These are phyloP conservation scores for Parmelia sp. DNA, from an alignment of 495 filamentous ascomycete species.

Conservation along the genomic window DNA sequence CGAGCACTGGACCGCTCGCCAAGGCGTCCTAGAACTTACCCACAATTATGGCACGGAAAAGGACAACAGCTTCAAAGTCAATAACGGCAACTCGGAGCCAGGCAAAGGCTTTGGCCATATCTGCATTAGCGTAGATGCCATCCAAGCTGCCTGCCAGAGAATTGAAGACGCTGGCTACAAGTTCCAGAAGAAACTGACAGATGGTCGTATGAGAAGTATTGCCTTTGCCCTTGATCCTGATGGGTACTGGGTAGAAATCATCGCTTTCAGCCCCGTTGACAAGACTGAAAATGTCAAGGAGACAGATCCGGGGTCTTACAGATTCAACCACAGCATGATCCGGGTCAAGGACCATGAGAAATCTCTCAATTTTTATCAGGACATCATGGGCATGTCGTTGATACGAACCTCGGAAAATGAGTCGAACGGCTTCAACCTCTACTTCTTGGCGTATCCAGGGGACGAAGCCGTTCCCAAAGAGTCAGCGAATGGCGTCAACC, in stretches of 20 bases:
- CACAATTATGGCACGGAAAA: slow-evolving; percentile 96
- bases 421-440: slow-evolving; percentile 74
- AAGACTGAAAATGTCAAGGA: slow-evolving; percentile 48
- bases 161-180: slow-evolving; percentile 83
- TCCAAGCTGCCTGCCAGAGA: slow-evolving; percentile 80
- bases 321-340: slow-evolving; percentile 84
- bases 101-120: slow-evolving; percentile 85
- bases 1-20: slow-evolving; percentile 69
- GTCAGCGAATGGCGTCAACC: slow-evolving; percentile 45
- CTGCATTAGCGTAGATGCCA: slow-evolving; percentile 81
- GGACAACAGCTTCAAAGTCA: slow-evolving; percentile 73
- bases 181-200: slow-evolving; percentile 89
- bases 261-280: slow-evolving; percentile 44
- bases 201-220: slow-evolving; percentile 82
- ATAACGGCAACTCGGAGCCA: slow-evolving; percentile 86
- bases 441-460: slow-evolving; percentile 78
- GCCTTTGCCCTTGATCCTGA: slow-evolving; percentile 93
- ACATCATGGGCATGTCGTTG: slow-evolving; percentile 80
- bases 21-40: slow-evolving; percentile 86
- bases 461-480: slow-evolving; percentile 42
- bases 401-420: slow-evolving; percentile 64
- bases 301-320: slow-evolving; percentile 49
- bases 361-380: slow-evolving; percentile 84
- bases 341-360: slow-evolving; percentile 84
- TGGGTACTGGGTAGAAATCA: slow-evolving; percentile 81